These are phyloP conservation scores for Conticribra weissflogii DNA, from an alignment of 108 stramenopile genomes.

Conservation along the genomic window DNA sequence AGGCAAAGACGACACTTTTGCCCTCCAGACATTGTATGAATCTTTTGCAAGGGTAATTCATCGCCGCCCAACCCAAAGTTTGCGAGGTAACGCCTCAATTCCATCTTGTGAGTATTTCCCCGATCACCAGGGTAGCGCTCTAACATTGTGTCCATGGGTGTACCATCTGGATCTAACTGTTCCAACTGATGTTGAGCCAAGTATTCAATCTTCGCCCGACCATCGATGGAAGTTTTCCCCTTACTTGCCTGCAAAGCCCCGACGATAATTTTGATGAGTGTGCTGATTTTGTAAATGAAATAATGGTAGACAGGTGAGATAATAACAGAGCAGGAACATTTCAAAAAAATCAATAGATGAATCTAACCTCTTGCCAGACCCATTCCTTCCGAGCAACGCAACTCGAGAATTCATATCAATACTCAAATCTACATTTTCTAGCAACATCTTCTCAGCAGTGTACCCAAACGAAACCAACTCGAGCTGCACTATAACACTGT, in stretches of 20 bases:
- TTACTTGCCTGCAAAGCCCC: conserved; percentile 71
- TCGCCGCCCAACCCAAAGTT: conserved; percentile 78
- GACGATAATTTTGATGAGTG: conserved; percentile 88
- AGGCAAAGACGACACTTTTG: conserved; percentile 90
- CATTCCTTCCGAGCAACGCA: conserved; percentile 67
- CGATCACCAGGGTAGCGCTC: conserved; percentile 82
- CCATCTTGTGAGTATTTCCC: conserved; percentile 62
- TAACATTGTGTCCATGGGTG: conserved; percentile 80
- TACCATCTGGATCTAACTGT: conserved; percentile 84
- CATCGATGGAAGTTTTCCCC: conserved; percentile 77
- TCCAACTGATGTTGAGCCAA: conserved; percentile 95
- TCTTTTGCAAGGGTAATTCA: conserved; percentile 71
- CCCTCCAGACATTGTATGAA: conserved; percentile 86
- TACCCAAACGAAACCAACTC: conserved; percentile 90
- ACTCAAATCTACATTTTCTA: conserved; percentile 63
- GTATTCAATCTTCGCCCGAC: conserved; percentile 84
- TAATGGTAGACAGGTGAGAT: too few species aligned
- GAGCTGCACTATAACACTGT: conserved; percentile 76
- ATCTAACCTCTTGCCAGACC: conserved; percentile 57
- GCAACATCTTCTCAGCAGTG: conserved; percentile 46
- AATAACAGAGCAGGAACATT: too few species aligned
- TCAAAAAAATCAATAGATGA: too few species aligned
- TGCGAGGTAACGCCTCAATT: conserved; percentile 75
- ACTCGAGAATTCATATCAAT: conserved; percentile 55
- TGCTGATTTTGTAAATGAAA: conserved; percentile 61